phyloP scores from a whole-genome alignment of 2,329 filamentous ascomycete species.

The Lasiodiplodia gonubiensis region DNA sequence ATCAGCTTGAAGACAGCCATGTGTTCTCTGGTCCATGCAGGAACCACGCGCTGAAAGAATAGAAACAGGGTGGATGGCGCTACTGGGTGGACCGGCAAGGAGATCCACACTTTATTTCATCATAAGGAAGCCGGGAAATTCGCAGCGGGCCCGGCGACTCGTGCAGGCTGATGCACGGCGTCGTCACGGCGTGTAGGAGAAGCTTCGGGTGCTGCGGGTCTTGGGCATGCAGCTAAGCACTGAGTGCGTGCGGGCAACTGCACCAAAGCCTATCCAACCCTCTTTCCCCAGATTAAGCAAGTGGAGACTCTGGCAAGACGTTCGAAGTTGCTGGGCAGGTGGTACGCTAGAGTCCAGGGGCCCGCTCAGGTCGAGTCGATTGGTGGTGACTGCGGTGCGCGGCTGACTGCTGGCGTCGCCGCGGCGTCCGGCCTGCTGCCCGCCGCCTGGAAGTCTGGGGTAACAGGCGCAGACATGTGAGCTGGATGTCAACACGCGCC shows the following conservation, averaged over 20 bases:
- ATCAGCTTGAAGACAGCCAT: not conserved
- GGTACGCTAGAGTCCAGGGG: slow-evolving; percentile 17
- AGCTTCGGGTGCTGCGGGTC: not conserved
- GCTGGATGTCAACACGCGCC: not conserved
- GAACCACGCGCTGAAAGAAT: not conserved
- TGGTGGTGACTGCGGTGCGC: not conserved
- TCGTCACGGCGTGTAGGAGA: not conserved
- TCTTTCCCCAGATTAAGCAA: slow-evolving; percentile 28
- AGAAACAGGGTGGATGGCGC: not conserved
- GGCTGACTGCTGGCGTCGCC: not conserved
- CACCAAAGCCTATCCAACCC: slow-evolving; percentile 23
- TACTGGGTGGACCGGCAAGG: not conserved
- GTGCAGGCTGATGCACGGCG: not conserved
- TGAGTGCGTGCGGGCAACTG: slow-evolving; percentile 15
- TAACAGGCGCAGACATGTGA: not conserved
- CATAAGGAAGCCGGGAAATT: not conserved
- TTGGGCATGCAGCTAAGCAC: not conserved
- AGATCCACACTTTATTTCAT: not conserved
- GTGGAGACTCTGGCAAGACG: slow-evolving; percentile 26
- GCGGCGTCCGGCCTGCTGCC: not conserved
- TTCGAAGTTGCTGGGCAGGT: slow-evolving; percentile 24
- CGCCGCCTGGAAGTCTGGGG: slow-evolving; percentile 1
- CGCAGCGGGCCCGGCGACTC: not conserved
- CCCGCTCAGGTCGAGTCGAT: slow-evolving; percentile 1
- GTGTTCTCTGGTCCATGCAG: not conserved